Evolutionary conservation across 1,284 basidiomycete genomes (phyloP).

Genomic region (Cryptococcus sp.): DNA sequence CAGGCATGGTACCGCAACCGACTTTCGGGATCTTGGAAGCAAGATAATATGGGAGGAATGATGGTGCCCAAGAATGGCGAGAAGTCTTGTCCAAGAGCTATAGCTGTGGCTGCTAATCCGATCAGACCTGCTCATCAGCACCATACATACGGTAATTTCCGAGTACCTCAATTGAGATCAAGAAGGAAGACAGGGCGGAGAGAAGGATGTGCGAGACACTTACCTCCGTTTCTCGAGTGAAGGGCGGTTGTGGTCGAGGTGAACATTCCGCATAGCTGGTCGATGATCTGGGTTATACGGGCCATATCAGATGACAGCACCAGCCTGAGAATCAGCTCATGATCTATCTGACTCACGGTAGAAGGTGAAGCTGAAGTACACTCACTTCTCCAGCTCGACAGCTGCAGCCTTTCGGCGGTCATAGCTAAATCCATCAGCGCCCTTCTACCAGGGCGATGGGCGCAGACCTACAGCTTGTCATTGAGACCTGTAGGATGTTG

Average conservation of each 20-base stretch:
- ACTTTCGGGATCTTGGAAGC: constrained; percentile 92
- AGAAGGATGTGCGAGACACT: constrained; percentile 7
- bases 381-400: constrained; percentile 87
- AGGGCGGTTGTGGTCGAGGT: constrained; percentile 69
- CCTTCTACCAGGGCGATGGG: neutral
- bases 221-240: constrained; percentile 86
- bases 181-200: too few relatives aligned
- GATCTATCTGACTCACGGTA: constrained; percentile 3
- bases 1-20: constrained; percentile 78
- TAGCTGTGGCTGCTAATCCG: constrained; percentile 91
- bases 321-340: constrained; percentile 51
- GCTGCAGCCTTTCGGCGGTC: constrained; percentile 95
- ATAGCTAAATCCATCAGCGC: constrained; percentile 56
- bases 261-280: constrained; percentile 92
- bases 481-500: constrained; percentile 37
- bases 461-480: constrained; percentile 43
- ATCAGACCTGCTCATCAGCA: constrained; percentile 55
- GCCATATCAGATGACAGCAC: constrained; percentile 77
- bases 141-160: neutral
- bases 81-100: constrained; percentile 88
- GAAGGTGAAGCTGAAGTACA: neutral
- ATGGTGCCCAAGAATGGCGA: constrained; percentile 92
- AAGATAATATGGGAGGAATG: constrained; percentile 81
- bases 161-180: too few relatives aligned
- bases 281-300: constrained; percentile 80